Base-by-base conservation (phyloP, 306 rosid genomes). In the Glycine latifolia region DNA sequence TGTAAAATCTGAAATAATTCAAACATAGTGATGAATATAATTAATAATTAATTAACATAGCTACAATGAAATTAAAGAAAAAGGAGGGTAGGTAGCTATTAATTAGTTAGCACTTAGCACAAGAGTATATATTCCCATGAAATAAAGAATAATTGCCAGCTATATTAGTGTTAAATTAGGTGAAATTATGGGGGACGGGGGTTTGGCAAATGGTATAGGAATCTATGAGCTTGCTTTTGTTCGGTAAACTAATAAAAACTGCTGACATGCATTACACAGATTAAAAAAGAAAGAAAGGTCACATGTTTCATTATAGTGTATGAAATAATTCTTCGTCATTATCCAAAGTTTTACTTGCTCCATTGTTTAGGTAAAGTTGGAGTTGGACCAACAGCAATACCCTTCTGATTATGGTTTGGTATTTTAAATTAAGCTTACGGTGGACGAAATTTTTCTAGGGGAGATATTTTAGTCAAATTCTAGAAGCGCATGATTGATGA, bases 1-100 rank as follows among this genome's bases (percentile, higher is more conserved):
- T 87, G 91, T 93, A 96, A 85, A 93, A 96, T 88, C 99, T 96
- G 90, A 69, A 73, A 68, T 11, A n/a, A 73, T 84, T 46, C 48
- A 55, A 70, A 26, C 13, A 46, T 41, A 7, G 26, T 15, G 8
- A 20, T 75, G 11, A 67, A 20, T 35, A 61, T 8, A 58, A 8
- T 58, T 20, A 20, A 20, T 20, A 20, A 20, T 20, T 48, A 71
- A 6, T 35, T 37, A 37, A 59, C 67, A 69, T 47, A 65, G 7
- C 12, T 4, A 72, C 14, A 14, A 46, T 3, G 41, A 67, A 13
- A 53, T 20, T 46, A 13, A 26, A 0, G 1, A 66, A 66, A 37
- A 1, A 15, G 33, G 13, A 50, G 44, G 3, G 14, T 58, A 49
- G 50, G 65, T 44, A 39, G 76, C 48, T 39, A 14, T 4, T 46